A percentile compares a stretch with the other conserved stretches of the same genome.
These are phyloP conservation scores for Metschnikowia shivogae DNA, from an alignment of 805 yeast genomes.

Conservation along the genomic window DNA sequence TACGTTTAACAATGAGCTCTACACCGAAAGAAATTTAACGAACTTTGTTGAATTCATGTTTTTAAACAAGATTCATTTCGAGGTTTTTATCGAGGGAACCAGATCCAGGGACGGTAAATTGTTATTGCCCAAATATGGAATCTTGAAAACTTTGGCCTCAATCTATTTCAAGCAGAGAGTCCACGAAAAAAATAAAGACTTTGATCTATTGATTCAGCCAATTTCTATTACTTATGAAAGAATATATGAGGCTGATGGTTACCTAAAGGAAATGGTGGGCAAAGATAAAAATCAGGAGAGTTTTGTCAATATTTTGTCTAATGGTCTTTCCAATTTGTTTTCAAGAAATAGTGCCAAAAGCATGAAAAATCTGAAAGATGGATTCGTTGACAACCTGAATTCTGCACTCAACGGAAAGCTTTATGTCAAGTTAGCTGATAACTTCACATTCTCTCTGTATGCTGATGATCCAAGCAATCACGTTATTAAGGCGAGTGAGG, in stretches of 20 bases:
- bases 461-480: constrained; percentile 17
- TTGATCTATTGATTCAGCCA: constrained; percentile 45
- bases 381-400: constrained; percentile 28
- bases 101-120: constrained; percentile 64
- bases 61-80: constrained; percentile 46
- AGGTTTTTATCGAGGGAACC: constrained; percentile 64
- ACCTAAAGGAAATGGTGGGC: constrained; percentile 54
- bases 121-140: constrained; percentile 58
- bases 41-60: constrained; percentile 48
- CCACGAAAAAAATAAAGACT: constrained; percentile 16
- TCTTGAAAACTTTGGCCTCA: constrained; percentile 49
- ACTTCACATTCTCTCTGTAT: constrained; percentile 28
- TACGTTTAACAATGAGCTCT: constrained; percentile 38
- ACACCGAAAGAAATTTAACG: constrained; percentile 45
- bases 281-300: constrained; percentile 54
- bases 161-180: constrained; percentile 39
- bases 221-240: constrained; percentile 58
- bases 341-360: constrained; percentile 10
- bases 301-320: constrained; percentile 33
- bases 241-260: constrained; percentile 52
- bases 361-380: constrained; percentile 14
- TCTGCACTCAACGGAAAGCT: constrained; percentile 33
- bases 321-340: constrained; percentile 32
- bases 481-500: constrained; percentile 8
- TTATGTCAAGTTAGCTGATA: constrained; percentile 32